Percentiles rank a stretch among this genome's conserved stretches.
phyloP scores from a whole-genome alignment of 1,284 basidiomycete genomes.

The Irpex sp. region DNA sequence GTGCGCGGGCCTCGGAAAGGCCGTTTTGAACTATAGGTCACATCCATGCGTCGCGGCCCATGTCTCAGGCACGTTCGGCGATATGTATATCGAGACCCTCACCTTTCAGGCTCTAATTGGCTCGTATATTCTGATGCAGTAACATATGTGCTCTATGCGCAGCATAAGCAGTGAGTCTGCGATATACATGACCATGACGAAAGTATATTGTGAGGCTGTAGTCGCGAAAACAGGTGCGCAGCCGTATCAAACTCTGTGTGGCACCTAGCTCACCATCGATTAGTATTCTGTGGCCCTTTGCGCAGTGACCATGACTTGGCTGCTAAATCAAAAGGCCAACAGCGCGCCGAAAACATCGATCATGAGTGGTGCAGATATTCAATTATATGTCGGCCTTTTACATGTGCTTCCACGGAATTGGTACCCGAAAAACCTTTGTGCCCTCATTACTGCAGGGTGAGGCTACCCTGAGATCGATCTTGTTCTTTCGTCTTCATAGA shows the following conservation, averaged over 20 bases:
- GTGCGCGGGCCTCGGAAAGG: neutral
- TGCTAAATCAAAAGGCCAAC: neutral
- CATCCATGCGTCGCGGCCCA: neutral
- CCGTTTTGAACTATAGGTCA: neutral
- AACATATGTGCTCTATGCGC: neutral
- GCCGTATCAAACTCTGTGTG: neutral
- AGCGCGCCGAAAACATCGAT: neutral
- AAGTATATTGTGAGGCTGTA: neutral
- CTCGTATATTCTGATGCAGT: neutral
- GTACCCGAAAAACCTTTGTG: neutral
- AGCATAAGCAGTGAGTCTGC: neutral
- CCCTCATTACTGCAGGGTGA: neutral
- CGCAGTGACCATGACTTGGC: neutral
- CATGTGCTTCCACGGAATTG: neutral
- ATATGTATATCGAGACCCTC: neutral
- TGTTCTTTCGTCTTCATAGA: neutral
- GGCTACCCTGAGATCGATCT: neutral
- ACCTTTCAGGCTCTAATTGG: neutral
- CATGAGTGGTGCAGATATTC: neutral
- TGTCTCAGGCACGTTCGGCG: neutral
- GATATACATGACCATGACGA: neutral
- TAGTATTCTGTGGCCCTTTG: neutral
- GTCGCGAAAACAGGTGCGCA: neutral
- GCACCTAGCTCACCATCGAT: neutral
- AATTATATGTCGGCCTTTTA: too few relatives aligned